Evolutionary conservation across 306 rosid genomes (phyloP).

Genomic region (Quercus aquifolioides): DNA sequence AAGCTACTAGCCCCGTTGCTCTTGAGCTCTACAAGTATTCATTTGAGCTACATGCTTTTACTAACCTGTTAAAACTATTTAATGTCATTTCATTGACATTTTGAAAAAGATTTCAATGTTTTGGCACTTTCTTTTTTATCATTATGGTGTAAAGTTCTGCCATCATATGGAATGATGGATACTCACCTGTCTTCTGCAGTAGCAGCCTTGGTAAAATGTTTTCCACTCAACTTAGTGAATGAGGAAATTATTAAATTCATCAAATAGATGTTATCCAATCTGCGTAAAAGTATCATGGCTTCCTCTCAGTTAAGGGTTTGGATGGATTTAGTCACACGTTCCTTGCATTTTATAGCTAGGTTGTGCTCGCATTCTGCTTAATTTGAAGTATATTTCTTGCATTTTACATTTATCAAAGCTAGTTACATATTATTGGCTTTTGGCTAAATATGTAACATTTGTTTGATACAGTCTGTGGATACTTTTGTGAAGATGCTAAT

Average conservation of each 20-base stretch:
- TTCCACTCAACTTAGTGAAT: background rate
- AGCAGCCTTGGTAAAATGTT: background rate
- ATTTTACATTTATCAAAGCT: background rate
- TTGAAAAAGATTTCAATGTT: background rate
- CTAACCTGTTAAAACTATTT: background rate
- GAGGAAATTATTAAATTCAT: background rate
- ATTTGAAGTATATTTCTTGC: background rate
- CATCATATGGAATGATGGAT: background rate
- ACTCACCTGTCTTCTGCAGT: background rate
- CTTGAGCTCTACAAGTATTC: background rate
- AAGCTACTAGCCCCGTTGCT: background rate
- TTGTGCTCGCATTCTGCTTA: background rate
- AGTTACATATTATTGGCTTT: background rate
- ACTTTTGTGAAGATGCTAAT: conserved; percentile 19
- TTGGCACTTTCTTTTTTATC: too few relatives aligned
- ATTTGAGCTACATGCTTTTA: background rate
- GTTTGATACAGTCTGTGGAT: background rate
- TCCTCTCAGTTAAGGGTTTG: background rate
- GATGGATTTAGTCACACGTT: background rate
- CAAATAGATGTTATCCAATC: too few relatives aligned
- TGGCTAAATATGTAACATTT: conserved; percentile 5
- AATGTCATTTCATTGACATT: background rate
- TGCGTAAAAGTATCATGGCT: background rate
- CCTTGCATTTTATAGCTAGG: background rate
- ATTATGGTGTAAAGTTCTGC: background rate